Evolutionary conservation across 495 filamentous ascomycete species (phyloP), one percentile per base, ranked within the genome.

Genomic region (Aspergillus bertholletiae): DNA sequence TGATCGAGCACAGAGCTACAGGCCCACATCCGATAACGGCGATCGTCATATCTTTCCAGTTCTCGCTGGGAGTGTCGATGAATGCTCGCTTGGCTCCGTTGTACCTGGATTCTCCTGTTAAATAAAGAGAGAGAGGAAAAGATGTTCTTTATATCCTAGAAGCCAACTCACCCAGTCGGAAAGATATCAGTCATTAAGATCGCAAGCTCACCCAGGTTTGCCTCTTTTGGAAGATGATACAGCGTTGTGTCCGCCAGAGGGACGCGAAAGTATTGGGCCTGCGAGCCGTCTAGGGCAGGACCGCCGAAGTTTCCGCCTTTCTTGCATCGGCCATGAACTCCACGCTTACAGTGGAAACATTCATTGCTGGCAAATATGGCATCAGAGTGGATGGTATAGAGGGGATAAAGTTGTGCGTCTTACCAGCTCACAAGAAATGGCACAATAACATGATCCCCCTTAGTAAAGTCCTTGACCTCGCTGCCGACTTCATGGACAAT

Each of bases 121-220:
- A n/a, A n/a, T n/a, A n/a, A n/a, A n/a, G n/a, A n/a, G n/a, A n/a
- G n/a, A n/a, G n/a, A n/a, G n/a, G n/a, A n/a, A n/a, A n/a, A n/a
- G n/a, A n/a, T n/a, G n/a, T n/a, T n/a, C n/a, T n/a, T n/a, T n/a
- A n/a, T n/a, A n/a, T n/a, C n/a, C n/a, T n/a, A n/a, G n/a, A n/a
- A n/a, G n/a, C n/a, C n/a, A n/a, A 92, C 96, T 66, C 79, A 96
- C 1, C 92, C 92, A 0, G 89, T 96, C 1, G 88, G 85, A 59
- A 84, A 84, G 9, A 73, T 70, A 40, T 71, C 68, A 2, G 73
- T 72, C 56, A 73, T 74, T 13, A 96, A 72, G n/a, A n/a, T n/a
- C 15, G 95, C 83, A 18, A 95, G 68, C 20, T 79, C 81, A 47
- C 86, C 80, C 58, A 90, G 84, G 17, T 82, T 76, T 47, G 94